A percentile compares a stretch with the other conserved stretches of the same genome.
These are phyloP conservation scores for Ampelocalamus luodianensis DNA, from an alignment of 176 grass and related monocot species.

Conservation along the genomic window DNA sequence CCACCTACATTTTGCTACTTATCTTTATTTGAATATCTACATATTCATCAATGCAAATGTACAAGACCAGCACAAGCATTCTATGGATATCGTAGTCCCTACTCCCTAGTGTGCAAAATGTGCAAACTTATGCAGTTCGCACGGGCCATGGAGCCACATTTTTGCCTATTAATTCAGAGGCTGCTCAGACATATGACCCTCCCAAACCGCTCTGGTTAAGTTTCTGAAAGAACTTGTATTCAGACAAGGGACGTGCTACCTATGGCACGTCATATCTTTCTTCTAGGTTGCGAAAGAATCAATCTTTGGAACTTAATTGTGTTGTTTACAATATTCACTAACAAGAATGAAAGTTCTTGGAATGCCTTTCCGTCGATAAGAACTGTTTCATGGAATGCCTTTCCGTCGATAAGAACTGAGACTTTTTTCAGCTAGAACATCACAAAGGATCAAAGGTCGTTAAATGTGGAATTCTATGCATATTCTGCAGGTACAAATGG, in stretches of 20 bases:
- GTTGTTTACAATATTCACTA: neutral
- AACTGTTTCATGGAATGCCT: neutral
- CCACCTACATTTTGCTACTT: neutral
- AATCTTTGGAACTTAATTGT: neutral
- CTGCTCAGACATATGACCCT: neutral
- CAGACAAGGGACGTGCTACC: neutral
- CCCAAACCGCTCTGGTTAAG: neutral
- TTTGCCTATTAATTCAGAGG: neutral
- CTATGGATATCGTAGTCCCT: neutral
- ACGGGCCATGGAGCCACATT: neutral
- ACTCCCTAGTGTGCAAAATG: neutral
- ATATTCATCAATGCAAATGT: conserved; percentile 3
- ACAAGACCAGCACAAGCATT: neutral
- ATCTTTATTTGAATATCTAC: neutral
- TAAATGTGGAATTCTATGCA: conserved; percentile 8
- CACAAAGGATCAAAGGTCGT: conserved; percentile 7
- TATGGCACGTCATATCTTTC: neutral
- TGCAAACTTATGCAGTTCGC: neutral
- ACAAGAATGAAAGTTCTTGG: neutral
- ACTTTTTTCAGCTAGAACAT: neutral
- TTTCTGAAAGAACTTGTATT: neutral
- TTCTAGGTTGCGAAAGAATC: neutral
- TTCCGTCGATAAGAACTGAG: neutral
- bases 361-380: neutral
- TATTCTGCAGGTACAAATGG: neutral